Conservation (phyloP, 495 filamentous ascomycete genomes). For the Penicillium paradoxum region DNA sequence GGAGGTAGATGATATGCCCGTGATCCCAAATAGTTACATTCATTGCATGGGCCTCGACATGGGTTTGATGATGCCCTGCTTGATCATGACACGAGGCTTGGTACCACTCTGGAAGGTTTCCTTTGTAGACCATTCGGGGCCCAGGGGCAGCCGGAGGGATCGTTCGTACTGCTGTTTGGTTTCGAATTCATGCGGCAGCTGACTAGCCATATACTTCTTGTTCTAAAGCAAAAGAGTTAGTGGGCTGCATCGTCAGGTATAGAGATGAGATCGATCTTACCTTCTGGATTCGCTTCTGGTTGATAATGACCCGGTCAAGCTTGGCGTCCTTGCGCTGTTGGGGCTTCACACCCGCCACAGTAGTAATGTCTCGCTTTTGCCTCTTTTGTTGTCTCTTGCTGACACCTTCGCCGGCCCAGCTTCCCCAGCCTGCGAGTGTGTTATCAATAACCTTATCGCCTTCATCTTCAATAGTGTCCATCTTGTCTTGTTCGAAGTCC, state of each 20-base stretch:
- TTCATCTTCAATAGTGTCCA: slow-evolving; percentile 65
- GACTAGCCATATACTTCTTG: slow-evolving; percentile 75
- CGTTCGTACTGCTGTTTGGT: slow-evolving; percentile 85
- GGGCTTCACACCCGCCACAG: slow-evolving; percentile 67
- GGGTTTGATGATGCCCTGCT: slow-evolving; percentile 85
- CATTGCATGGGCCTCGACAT: slow-evolving; percentile 72
- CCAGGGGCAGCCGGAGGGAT: slow-evolving; percentile 77
- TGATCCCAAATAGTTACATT: slow-evolving; percentile 9
- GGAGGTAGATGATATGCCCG: slow-evolving; percentile 9
- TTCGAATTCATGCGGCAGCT: slow-evolving; percentile 84
- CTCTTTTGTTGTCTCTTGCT: slow-evolving; percentile 57
- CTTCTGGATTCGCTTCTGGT: slow-evolving; percentile 88
- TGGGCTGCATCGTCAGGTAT: not conserved
- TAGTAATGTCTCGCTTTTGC: slow-evolving; percentile 61
- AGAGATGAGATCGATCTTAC: slow-evolving; percentile 38
- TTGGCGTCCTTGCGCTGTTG: slow-evolving; percentile 77
- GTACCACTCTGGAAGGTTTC: slow-evolving; percentile 83
- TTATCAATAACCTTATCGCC: slow-evolving; percentile 81
- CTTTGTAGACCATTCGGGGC: slow-evolving; percentile 94
- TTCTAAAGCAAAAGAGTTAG: slow-evolving; percentile 54
- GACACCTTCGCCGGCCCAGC: slow-evolving; percentile 79
- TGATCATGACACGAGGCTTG: slow-evolving; percentile 87
- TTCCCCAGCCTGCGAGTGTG: slow-evolving; percentile 89
- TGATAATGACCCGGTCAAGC: slow-evolving; percentile 82
- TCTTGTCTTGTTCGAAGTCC: slow-evolving; percentile 79